Evolutionary conservation across 164 flowering plant species (phyloP).

Genomic region (Annona squamosa): DNA sequence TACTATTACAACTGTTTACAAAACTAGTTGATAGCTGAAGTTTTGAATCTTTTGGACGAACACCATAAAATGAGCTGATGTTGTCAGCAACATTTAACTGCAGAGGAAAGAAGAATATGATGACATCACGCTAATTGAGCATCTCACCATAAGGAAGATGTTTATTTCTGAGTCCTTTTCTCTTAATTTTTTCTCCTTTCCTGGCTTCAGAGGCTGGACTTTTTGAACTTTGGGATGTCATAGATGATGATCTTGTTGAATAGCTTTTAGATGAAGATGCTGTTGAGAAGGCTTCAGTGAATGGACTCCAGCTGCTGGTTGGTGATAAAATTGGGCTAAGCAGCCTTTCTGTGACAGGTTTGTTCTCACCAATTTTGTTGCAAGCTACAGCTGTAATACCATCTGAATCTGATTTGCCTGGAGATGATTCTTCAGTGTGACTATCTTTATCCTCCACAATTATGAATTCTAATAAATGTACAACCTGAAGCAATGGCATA

Average conservation of each 20-base stretch:
- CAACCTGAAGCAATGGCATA: slow-evolving; percentile 16
- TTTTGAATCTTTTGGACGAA: too few species aligned
- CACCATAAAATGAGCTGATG: too few species aligned
- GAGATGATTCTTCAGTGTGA: slow-evolving; percentile 16
- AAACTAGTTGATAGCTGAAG: too few species aligned
- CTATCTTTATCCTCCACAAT: slow-evolving; percentile 9
- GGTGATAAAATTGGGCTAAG: slow-evolving; percentile 9
- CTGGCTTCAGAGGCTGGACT: slow-evolving; percentile 3
- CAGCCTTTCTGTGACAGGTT: slow-evolving; percentile 7
- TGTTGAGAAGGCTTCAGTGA: slow-evolving; percentile 10
- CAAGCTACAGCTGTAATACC: slow-evolving; percentile 3
- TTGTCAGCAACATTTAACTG: slow-evolving; percentile 2
- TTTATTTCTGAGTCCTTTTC: slow-evolving; percentile 11
- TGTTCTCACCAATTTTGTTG: slow-evolving; percentile 14
- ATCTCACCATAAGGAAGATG: slow-evolving; percentile 16
- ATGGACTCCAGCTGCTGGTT: slow-evolving; percentile 10
- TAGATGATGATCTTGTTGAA: slow-evolving; percentile 10
- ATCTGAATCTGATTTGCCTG: slow-evolving; percentile 14
- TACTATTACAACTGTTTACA: too few species aligned
- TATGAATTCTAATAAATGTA: slow-evolving; percentile 10
- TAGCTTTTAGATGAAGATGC: slow-evolving; percentile 13
- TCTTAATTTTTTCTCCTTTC: slow-evolving; percentile 11
- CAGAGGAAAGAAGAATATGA: neutral
- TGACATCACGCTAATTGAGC: slow-evolving; percentile 8
- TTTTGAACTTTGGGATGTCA: slow-evolving; percentile 7